Percentiles rank a stretch among this genome's conserved stretches.
These are phyloP conservation scores for Crithidia brevicula DNA, from an alignment of 208 protist genomes.

Conservation along the genomic window DNA sequence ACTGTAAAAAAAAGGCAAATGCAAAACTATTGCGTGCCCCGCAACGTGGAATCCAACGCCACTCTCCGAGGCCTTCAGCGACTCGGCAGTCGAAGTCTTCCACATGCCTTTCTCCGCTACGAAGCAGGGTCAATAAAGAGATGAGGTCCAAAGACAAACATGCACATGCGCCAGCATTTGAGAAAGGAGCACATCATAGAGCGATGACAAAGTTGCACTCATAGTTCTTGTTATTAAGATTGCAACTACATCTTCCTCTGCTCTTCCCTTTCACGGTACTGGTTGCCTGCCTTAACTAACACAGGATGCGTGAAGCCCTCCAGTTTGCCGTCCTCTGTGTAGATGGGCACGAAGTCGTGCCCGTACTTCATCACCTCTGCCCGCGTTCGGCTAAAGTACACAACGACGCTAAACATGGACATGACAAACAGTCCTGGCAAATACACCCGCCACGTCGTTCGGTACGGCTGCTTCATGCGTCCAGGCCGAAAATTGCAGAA, in stretches of 20 bases:
- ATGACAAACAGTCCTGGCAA: slow-evolving; percentile 76
- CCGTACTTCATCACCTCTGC: slow-evolving; percentile 74
- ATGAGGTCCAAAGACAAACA: no score
- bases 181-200: no score
- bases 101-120: no score
- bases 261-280: slow-evolving; percentile 69
- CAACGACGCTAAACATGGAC: slow-evolving; percentile 60
- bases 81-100: no score
- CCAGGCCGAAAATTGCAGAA: neutral
- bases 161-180: no score
- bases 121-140: no score
- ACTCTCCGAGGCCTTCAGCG: no score
- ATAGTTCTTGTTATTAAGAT: no score
- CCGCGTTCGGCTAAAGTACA: slow-evolving; percentile 74
- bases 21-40: no score
- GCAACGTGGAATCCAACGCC: no score
- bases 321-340: slow-evolving; percentile 85
- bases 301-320: slow-evolving; percentile 90
- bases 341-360: slow-evolving; percentile 89
- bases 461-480: slow-evolving; percentile 76
- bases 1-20: no score
- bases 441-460: slow-evolving; percentile 82
- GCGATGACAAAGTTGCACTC: no score
- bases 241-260: slow-evolving; percentile 20
- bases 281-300: slow-evolving; percentile 76